phyloP scores from a whole-genome alignment of 345 rosid species.

The Crucihimalaya himalaica region DNA sequence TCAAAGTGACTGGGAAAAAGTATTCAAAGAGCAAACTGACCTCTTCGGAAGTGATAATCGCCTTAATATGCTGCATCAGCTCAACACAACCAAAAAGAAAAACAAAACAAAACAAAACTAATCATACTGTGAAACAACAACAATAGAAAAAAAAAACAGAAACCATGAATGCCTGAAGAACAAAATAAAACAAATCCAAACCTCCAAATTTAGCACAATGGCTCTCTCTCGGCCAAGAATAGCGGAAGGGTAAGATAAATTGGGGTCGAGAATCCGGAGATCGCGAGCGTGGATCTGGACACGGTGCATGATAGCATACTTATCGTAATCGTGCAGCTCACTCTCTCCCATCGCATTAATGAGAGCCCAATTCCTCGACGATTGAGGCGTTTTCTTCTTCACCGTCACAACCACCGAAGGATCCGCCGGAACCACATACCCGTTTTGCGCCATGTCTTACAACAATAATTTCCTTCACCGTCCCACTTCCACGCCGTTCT shows the following conservation, averaged over 20 bases:
- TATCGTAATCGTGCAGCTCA: conserved; percentile 64
- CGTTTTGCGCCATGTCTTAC: conserved; percentile 61
- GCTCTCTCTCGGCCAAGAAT: conserved; percentile 98
- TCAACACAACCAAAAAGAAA: neutral
- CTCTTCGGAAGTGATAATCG: conserved; percentile 93
- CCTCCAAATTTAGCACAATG: conserved; percentile 95
- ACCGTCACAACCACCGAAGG: conserved; percentile 50
- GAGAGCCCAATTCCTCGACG: conserved; percentile 71
- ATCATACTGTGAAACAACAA: neutral
- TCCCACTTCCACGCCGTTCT: conserved; percentile 32
- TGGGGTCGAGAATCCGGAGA: conserved; percentile 91
- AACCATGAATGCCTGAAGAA: neutral
- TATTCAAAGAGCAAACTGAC: conserved; percentile 47
- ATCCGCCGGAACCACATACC: conserved; percentile 71
- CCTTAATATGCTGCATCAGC: conserved; percentile 81
- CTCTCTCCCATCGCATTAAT: conserved; percentile 59
- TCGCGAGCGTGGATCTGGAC: conserved; percentile 98
- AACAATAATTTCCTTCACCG: conserved; percentile 14
- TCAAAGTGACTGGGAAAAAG: neutral
- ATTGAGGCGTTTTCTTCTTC: conserved; percentile 79
- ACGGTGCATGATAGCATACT: conserved; percentile 89
- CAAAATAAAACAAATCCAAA: neutral
- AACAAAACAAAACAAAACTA: neutral
- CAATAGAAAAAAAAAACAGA: neutral
- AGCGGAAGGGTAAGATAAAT: conserved; percentile 88